phyloP scores from a whole-genome alignment of 163 green algal species.

The Volvox carteri region DNA sequence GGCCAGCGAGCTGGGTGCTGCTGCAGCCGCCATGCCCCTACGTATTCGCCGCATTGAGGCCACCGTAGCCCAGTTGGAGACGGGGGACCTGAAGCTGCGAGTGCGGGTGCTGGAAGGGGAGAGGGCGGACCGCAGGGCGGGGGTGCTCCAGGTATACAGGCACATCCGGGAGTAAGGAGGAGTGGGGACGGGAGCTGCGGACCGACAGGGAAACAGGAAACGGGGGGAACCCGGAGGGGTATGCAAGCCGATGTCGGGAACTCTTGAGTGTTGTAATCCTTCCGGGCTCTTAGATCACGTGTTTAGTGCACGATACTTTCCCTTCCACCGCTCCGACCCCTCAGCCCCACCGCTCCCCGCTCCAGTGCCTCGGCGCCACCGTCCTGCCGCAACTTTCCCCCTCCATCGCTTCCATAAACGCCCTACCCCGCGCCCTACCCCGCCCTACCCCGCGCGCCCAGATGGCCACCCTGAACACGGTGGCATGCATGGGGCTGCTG shows the following conservation, averaged over 20 bases:
- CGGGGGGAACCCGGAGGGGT: not conserved
- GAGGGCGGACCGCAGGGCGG: conserved; percentile 72
- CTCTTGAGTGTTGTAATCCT: no score
- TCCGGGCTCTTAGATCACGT: no score
- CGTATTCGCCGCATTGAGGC: conserved; percentile 70
- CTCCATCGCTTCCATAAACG: no score
- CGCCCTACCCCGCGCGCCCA: no score
- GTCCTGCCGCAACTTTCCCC: no score
- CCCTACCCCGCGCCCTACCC: no score
- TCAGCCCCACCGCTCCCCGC: no score
- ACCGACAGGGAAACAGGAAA: no score
- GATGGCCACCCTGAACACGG: conserved; percentile 79
- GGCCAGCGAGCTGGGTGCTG: conserved; percentile 70
- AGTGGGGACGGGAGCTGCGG: not conserved
- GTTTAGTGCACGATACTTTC: no score
- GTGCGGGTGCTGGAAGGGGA: conserved; percentile 90
- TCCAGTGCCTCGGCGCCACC: no score
- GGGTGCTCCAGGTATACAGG: conserved; percentile 74
- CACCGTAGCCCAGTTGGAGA: conserved; percentile 80
- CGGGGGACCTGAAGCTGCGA: conserved; percentile 94
- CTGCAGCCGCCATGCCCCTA: conserved; percentile 82
- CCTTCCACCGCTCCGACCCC: no score
- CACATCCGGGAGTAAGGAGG: not conserved
- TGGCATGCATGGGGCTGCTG: conserved; percentile 76
- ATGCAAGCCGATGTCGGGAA: no score